Base-by-base conservation (phyloP, 192 early-diverging fungal species). In the Coemansia sp. region DNA sequence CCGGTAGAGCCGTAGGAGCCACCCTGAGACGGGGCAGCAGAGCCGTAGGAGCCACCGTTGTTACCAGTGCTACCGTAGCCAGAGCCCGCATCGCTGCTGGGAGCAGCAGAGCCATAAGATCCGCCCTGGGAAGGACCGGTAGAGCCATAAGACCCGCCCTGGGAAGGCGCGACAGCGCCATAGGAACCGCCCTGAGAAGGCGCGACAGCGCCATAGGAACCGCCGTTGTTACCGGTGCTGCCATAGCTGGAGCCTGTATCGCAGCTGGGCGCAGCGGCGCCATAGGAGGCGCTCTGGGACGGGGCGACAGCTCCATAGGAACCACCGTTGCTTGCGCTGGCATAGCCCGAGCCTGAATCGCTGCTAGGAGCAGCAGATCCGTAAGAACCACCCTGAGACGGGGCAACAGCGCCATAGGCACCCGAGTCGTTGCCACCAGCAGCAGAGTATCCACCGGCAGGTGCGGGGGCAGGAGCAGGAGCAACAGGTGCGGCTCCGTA, bases 401-500 rank as follows among this genome's bases (percentile, higher is more conserved):
- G 42, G 12, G 68, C 68, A 49, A 61, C 62, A 22, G 65, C 60
- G 20, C 59, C 71, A 33, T 63, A 66, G 29, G 51, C 5, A 45
- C 42, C 42, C 1, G 36, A 38, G 11, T 38, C 59, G 34, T 54
- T 32, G 38, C 66, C 57, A 5, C 66, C 73, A 14, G 64, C 42
- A 4, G 72, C 61, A 25, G 49, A 63, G 42, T 63, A 60, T 31
- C 49, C 60, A 33, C 56, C 56, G 31, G 62, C 48, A 16, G 64
- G 63, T 3, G 70, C 60, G 50, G 67, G 63, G 0, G 72, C 72
- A 30, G 64, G 49, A 51, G 49, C 49, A 51, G 74, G 68, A 0
- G 74, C 74, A 25, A 59, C 61, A 29, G 16, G 29, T 29, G 32
- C 48, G 50, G 18, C 5, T 8, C 42, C 42, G 42, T 45, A 45